Evolutionary conservation across 345 rosid species (phyloP).

Genomic region (Stellera chamaejasme): DNA sequence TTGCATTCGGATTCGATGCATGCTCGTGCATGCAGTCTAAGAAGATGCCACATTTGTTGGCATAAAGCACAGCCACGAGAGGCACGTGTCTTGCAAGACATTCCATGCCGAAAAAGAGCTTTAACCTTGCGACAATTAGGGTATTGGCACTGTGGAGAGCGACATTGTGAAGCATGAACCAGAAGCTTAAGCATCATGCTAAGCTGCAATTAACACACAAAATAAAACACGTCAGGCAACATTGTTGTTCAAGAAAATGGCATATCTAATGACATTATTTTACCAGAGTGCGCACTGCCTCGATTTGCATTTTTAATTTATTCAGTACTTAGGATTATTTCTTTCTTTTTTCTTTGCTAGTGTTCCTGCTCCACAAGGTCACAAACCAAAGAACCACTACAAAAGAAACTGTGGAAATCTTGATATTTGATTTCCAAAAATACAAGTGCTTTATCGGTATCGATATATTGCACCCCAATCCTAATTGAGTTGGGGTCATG

Average conservation of each 20-base stretch:
- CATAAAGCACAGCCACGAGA: conserved; percentile 94
- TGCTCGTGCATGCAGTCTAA: conserved; percentile 97
- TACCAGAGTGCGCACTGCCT: no score
- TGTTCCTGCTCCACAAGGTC: no score
- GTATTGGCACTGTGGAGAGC: conserved; percentile 72
- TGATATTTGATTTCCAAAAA: no score
- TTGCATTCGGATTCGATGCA: conserved; percentile 94
- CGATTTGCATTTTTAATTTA: no score
- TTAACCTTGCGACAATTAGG: conserved; percentile 98
- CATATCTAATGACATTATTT: no score
- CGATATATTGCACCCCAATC: no score
- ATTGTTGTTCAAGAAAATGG: background rate
- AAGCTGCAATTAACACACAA: conserved; percentile 49
- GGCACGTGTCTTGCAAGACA: conserved; percentile 79
- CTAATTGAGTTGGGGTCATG: no score
- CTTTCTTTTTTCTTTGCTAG: no score
- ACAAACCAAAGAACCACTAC: background rate
- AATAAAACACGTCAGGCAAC: conserved; percentile 1
- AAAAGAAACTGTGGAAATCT: no score
- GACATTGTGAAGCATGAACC: conserved; percentile 96
- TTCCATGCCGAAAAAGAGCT: conserved; percentile 93
- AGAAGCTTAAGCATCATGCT: conserved; percentile 98
- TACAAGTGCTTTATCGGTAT: no score
- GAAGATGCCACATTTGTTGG: conserved; percentile 98
- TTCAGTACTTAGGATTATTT: no score